Base-by-base conservation (phyloP, 2,329 filamentous ascomycete genomes). In the Diaporthe sp. region DNA sequence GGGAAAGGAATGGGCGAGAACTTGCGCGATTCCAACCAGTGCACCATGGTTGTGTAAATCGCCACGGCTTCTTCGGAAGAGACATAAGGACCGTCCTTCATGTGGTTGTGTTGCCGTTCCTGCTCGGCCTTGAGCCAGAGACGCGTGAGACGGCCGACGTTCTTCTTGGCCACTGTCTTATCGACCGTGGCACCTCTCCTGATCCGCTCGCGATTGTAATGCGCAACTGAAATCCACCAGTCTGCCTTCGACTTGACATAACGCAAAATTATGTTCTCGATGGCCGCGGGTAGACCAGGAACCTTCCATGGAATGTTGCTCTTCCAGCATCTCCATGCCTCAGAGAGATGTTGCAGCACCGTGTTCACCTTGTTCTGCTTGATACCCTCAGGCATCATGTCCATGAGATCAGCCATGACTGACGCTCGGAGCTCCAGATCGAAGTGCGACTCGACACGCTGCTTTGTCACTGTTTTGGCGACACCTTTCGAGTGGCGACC, bases 271-370 rank as follows among this genome's bases (percentile, higher is more conserved):
- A 99, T 98, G 81, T 98, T 99, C 85, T 99, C 97, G 77, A 99
- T 98, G 0, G 97, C 96, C 19, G 97, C 97, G 53, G 97, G 97
- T 75, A 99, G 85, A 50, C 97, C 97, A 69, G 97, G 97, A 3
- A 99, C 97, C 86, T 99, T 99, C 97, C 97, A 99, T 0, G 97
- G 97, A 78, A 99, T 99, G 81, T 99, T 99, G 85, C 96, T 98
- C 92, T 99, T 99, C 97, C 97, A 99, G 86, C 97, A 99, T 86
- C 97, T 91, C 97, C 97, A 99, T 19, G 97, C 97, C 86, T 99
- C 97, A 0, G 96, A 98, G 55, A 99, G 86, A 88, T 99, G 97
- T 81, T 98, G 97, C 71, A 99, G 87, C 58, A 99, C 96, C 1
- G 96, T 98, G 84, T 99, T 98, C 83, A 99, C 95, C 86, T 99